Evolutionary conservation across 2,329 filamentous ascomycete genomes (phyloP), one percentile per base, ranked within the genome.

Genomic region (Chaetomiaceae sp.): DNA sequence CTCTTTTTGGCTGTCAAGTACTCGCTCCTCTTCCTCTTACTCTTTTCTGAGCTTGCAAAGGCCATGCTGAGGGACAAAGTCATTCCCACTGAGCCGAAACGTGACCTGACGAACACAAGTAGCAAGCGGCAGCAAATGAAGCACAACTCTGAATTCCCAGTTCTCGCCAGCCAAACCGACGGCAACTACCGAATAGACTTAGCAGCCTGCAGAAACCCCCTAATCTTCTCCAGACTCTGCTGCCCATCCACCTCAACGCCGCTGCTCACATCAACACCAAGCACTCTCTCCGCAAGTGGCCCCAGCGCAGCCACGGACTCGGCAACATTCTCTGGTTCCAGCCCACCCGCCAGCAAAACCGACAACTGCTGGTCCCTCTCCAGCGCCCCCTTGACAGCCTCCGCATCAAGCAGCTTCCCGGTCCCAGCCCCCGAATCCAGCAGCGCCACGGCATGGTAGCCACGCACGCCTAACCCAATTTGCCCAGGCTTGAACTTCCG

Each of bases 191-290:
- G 71, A 53, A 81, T 73, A 29, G 71, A 69, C 69, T 94, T 94
- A 0, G 85, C 89, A 32, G 84, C 82, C 66, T 81, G 79, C 36
- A 97, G 76, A 70, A 99, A 99, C 4, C 79, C 81, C 58, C 76
- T 75, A 61, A 99, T 97, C 73, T 87, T 95, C 16, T 82, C 80
- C 53, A 92, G 64, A 69, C 85, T 87, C 71, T 99, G 94, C 66
- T 82, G 75, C 2, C 90, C 92, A 61, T 86, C 80, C 32, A 83
- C 84, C 71, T 97, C 94, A 2, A 99, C 90, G 0, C 95, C 95
- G 65, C 89, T 96, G 69, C 90, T 96, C 18, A 96, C 89, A 73
- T 99, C 94, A 3, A 99, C 87, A 2, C 86, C 91, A 30, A 90
- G 74, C 11, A 96, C 81, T 55, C 85, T 81, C 9, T 75, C 75